Base-by-base conservation (phyloP, 495 filamentous ascomycete species). In the Rostrohypoxylon terebratum region DNA sequence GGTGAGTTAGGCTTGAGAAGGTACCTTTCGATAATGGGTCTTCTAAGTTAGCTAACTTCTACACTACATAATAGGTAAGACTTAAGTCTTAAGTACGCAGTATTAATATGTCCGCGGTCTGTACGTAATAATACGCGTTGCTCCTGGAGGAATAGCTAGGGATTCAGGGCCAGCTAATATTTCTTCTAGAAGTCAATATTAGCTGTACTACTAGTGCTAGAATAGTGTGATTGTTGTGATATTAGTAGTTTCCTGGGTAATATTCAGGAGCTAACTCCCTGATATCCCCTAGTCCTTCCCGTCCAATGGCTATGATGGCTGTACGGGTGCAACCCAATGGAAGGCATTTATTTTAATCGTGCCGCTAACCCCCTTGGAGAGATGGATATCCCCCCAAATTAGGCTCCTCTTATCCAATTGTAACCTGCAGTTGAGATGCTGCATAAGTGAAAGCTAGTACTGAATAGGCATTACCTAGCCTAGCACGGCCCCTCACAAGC, bases 401-500 rank as follows among this genome's bases (percentile, higher is more conserved):
- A 73, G 69, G n/a, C 50, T 31, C 53, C 48, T 57, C 47, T 21
- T 63, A 18, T 54, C 65, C 60, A 73, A 68, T 73, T 59, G 38
- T 55, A 69, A 50, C 48, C 18, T 61, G 23, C 60, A 68, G 60
- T 53, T 65, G n/a, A 63, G 59, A 59, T 65, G 38, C 51, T 33
- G 53, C 55, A 68, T 63, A 34, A 62, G 44, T 45, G 45, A 8
- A 16, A 11, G 50, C 70, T 65, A 73, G 14, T 21, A 45, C 65
- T 20, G 18, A 57, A 40, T 50, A 36, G 63, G 21, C 36, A 21
- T 62, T 66, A 20, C 42, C 42, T 45, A 63, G 66, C 48, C 36
- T 63, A 66, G 66, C 71, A 74, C 66, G 66, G 58, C 62, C 71
- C 63, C 61, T 55, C 38, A 53, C 34, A 62, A 69, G 58, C 66